A percentile compares a stretch with the other conserved stretches of the same genome.
These are phyloP conservation scores for Haberlea rhodopensis DNA, from an alignment of 257 asterid genomes.

Conservation along the genomic window DNA sequence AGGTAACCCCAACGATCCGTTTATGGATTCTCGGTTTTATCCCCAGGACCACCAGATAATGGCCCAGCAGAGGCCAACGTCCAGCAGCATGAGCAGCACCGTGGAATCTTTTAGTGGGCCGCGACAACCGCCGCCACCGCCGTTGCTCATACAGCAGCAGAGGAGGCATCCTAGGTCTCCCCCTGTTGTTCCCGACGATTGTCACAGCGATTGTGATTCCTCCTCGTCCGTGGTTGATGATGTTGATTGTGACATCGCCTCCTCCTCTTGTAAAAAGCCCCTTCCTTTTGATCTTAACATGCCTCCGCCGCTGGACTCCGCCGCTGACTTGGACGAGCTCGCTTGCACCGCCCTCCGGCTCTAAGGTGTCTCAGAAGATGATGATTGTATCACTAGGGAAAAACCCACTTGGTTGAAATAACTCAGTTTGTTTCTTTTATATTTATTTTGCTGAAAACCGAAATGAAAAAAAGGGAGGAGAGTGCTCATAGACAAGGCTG, in stretches of 20 bases:
- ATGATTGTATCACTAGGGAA: too few relatives aligned
- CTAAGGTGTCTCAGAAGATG: too few relatives aligned
- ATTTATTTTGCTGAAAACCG: slow-evolving; percentile 7
- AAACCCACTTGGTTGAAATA: slow-evolving; percentile 6
- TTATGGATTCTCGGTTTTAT: slow-evolving; percentile 13
- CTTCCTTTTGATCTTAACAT: slow-evolving; percentile 15
- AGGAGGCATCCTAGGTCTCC: slow-evolving; percentile 1
- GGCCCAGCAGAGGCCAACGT: slow-evolving; percentile 17
- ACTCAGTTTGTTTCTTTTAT: slow-evolving; percentile 19
- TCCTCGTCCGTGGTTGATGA: slow-evolving; percentile 18
- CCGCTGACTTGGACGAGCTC: slow-evolving; percentile 30
- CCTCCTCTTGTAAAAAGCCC: slow-evolving; percentile 1
- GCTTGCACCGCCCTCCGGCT: slow-evolving; percentile 23
- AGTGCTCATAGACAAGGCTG: slow-evolving; percentile 22
- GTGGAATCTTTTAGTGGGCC: slow-evolving; percentile 18
- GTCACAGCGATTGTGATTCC: slow-evolving; percentile 17
- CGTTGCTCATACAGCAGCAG: too few relatives aligned
- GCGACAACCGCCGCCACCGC: slow-evolving; percentile 9
- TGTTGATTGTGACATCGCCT: slow-evolving; percentile 6
- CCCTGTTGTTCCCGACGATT: neutral
- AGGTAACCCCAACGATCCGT: slow-evolving; percentile 1
- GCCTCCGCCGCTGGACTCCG: slow-evolving; percentile 10
- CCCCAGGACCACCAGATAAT: slow-evolving; percentile 1
- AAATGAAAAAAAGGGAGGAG: neutral
- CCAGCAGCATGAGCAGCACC: slow-evolving; percentile 20